phyloP scores from a whole-genome alignment of 352 stramenopile genomes.

The Chrysophaeum taylorii region DNA sequence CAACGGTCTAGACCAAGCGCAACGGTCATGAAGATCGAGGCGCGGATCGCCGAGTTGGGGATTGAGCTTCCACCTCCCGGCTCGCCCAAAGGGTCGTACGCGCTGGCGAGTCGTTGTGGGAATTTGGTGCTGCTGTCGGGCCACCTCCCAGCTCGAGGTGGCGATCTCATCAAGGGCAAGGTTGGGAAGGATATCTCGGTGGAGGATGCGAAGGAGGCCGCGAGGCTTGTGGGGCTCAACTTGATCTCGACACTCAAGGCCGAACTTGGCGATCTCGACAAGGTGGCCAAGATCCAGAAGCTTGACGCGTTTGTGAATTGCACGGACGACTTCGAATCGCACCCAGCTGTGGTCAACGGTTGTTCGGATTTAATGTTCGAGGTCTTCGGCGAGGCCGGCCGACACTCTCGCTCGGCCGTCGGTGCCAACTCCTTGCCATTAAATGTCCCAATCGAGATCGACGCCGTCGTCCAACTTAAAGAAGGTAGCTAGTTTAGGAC shows the following conservation, averaged over 20 bases:
- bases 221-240: conserved; percentile 71
- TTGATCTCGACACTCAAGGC: conserved; percentile 76
- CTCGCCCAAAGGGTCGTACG: conserved; percentile 76
- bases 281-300: conserved; percentile 85
- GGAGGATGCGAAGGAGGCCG: conserved; percentile 76
- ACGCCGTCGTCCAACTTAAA: conserved; percentile 93
- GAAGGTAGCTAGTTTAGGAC: too few relatives aligned
- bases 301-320: conserved; percentile 91
- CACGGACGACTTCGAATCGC: conserved; percentile 71
- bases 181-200: conserved; percentile 65
- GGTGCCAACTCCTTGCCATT: conserved; percentile 89
- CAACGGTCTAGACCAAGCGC: too few relatives aligned
- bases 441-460: conserved; percentile 90
- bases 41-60: too few relatives aligned
- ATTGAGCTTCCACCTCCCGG: conserved; percentile 63
- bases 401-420: conserved; percentile 79
- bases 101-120: conserved; percentile 45
- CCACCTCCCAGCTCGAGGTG: conserved; percentile 65
- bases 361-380: conserved; percentile 76
- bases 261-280: conserved; percentile 76
- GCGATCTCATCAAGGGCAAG: conserved; percentile 68
- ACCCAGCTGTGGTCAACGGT: conserved; percentile 87
- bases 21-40: too few relatives aligned
- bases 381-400: conserved; percentile 45
- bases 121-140: conserved; percentile 68